These are phyloP conservation scores for Didymella sp. DNA, from an alignment of 2,329 filamentous ascomycete species.

Conservation along the genomic window DNA sequence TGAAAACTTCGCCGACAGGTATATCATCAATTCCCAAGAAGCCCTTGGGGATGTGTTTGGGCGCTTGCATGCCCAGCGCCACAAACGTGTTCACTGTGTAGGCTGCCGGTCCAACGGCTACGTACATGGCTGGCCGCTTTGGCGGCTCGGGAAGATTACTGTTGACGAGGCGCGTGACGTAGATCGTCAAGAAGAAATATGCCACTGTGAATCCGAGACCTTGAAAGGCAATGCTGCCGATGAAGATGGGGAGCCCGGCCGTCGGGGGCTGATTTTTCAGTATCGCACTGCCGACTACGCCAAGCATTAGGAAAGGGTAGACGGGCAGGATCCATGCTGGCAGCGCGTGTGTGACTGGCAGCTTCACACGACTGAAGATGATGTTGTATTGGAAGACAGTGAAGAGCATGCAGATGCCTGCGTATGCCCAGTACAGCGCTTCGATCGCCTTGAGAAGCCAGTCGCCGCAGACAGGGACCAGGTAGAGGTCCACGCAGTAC, in stretches of 20 bases:
- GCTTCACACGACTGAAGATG: slow-evolving; percentile 82
- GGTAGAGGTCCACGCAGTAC: slow-evolving; percentile 62
- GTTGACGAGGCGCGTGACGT: slow-evolving; percentile 74
- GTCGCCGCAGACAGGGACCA: slow-evolving; percentile 62
- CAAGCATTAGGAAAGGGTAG: slow-evolving; percentile 47
- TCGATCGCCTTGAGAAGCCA: slow-evolving; percentile 66
- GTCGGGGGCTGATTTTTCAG: slow-evolving; percentile 45
- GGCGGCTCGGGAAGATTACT: slow-evolving; percentile 57
- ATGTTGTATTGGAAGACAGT: slow-evolving; percentile 98
- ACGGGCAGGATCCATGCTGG: slow-evolving; percentile 50
- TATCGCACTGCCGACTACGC: slow-evolving; percentile 46
- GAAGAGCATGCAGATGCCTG: slow-evolving; percentile 50
- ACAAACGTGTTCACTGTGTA: slow-evolving; percentile 38
- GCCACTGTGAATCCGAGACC: slow-evolving; percentile 71
- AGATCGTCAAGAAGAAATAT: slow-evolving; percentile 71
- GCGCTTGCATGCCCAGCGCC: slow-evolving; percentile 54
- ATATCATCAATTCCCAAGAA: slow-evolving; percentile 45
- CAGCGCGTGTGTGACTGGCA: slow-evolving; percentile 50
- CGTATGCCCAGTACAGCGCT: slow-evolving; percentile 74
- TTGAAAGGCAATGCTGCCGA: slow-evolving; percentile 71
- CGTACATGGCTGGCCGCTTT: slow-evolving; percentile 58
- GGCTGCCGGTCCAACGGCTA: slow-evolving; percentile 54
- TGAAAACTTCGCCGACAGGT: slow-evolving; percentile 48
- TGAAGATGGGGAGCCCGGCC: slow-evolving; percentile 30
- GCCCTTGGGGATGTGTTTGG: slow-evolving; percentile 42